Evolutionary conservation across 1,284 basidiomycete species (phyloP).

Genomic region (Ustilago curta): DNA sequence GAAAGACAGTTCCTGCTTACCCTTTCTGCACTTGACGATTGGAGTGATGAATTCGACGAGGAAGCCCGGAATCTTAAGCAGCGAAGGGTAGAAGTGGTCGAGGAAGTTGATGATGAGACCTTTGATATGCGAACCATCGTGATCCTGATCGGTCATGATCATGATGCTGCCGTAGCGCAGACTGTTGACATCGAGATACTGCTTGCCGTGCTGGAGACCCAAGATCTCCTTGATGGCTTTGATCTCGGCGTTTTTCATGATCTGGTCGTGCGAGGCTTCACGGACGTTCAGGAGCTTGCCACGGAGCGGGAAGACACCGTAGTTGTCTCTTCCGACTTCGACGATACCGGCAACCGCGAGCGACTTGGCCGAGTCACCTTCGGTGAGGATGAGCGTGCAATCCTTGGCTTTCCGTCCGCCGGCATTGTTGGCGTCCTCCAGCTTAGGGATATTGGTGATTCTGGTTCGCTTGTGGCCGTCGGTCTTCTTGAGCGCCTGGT

Average conservation of each 20-base stretch:
- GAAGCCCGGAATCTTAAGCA: slow-evolving; percentile 91
- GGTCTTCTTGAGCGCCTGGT: slow-evolving; percentile 94
- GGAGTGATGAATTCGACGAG: slow-evolving; percentile 98
- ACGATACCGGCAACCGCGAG: slow-evolving; percentile 93
- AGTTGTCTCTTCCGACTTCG: slow-evolving; percentile 95
- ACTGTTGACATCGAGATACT: slow-evolving; percentile 79
- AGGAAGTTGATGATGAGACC: slow-evolving; percentile 98
- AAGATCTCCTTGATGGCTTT: slow-evolving; percentile 98
- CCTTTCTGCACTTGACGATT: slow-evolving; percentile 87
- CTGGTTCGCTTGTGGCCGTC: slow-evolving; percentile 86
- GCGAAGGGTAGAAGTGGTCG: slow-evolving; percentile 95
- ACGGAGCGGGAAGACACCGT: slow-evolving; percentile 96
- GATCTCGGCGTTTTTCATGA: slow-evolving; percentile 98
- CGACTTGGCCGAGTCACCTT: slow-evolving; percentile 99
- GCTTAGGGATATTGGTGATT: slow-evolving; percentile 89
- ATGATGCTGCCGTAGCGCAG: slow-evolving; percentile 95
- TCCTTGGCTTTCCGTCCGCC: slow-evolving; percentile 81
- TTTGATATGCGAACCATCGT: slow-evolving; percentile 99
- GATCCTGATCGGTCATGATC: slow-evolving; percentile 99
- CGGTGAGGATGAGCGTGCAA: slow-evolving; percentile 96
- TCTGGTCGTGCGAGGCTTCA: slow-evolving; percentile 93
- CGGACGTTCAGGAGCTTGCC: slow-evolving; percentile 98
- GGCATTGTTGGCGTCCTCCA: slow-evolving; percentile 97
- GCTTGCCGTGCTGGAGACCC: slow-evolving; percentile 92
- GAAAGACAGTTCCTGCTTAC: slow-evolving; percentile 84